A percentile compares a stretch with the other conserved stretches of the same genome.
These are phyloP conservation scores for Fusarium palustre DNA, from an alignment of 2,329 filamentous ascomycete species.

Conservation along the genomic window DNA sequence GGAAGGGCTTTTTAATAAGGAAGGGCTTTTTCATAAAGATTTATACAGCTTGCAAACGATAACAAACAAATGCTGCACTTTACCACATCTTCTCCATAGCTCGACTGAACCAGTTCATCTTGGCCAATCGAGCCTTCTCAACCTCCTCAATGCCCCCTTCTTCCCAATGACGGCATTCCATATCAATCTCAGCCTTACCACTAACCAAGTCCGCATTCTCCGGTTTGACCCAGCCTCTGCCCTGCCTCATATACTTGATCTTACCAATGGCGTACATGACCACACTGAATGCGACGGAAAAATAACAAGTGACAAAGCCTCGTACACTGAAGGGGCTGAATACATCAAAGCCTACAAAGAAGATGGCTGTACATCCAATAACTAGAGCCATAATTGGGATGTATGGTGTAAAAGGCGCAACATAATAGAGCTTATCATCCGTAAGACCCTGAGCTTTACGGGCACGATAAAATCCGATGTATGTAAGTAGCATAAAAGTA, in stretches of 20 bases:
- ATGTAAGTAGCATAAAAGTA: slow-evolving; percentile 55
- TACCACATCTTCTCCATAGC: slow-evolving; percentile 56
- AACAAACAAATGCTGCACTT: too few relatives aligned
- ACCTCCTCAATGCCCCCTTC: slow-evolving; percentile 60
- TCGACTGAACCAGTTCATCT: slow-evolving; percentile 51
- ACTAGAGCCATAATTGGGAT: slow-evolving; percentile 61
- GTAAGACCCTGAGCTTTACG: slow-evolving; percentile 60
- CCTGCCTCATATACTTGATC: slow-evolving; percentile 57
- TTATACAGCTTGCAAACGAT: too few relatives aligned
- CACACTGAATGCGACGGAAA: slow-evolving; percentile 67
- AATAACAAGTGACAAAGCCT: slow-evolving; percentile 65
- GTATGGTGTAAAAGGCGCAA: slow-evolving; percentile 60
- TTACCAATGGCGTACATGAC: slow-evolving; percentile 50
- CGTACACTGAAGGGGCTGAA: slow-evolving; percentile 63
- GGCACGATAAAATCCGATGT: slow-evolving; percentile 60
- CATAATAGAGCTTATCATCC: slow-evolving; percentile 61
- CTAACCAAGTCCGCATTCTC: slow-evolving; percentile 49
- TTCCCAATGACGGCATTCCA: slow-evolving; percentile 59
- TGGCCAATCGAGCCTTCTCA: slow-evolving; percentile 51
- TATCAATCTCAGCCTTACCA: slow-evolving; percentile 74
- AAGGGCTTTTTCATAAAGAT: too few relatives aligned
- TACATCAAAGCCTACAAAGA: slow-evolving; percentile 69
- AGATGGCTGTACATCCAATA: slow-evolving; percentile 60
- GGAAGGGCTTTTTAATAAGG: too few relatives aligned
- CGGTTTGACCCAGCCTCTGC: slow-evolving; percentile 11